phyloP scores from a whole-genome alignment of 306 rosid genomes.

The Dryas alaskensis region DNA sequence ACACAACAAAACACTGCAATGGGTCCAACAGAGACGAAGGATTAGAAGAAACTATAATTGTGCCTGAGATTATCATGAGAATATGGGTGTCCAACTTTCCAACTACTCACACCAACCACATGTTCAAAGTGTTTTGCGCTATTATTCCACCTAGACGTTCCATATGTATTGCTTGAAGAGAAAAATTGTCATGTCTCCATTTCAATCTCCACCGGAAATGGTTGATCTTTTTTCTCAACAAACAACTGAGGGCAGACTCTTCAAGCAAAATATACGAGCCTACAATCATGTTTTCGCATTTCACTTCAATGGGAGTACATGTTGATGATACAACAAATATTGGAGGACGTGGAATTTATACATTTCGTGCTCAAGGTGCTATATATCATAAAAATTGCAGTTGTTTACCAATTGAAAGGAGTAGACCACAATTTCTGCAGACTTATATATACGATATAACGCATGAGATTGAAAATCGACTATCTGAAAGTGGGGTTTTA shows the following conservation, averaged over 20 bases:
- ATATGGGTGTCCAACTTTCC: background rate
- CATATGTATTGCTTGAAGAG: background rate
- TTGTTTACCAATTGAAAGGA: background rate
- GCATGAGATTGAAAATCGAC: background rate
- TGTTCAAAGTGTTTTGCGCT: background rate
- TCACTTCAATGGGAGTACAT: background rate
- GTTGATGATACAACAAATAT: background rate
- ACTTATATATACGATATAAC: background rate
- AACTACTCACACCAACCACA: background rate
- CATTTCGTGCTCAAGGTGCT: slow-evolving; percentile 8
- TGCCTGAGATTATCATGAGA: background rate
- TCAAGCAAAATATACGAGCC: background rate
- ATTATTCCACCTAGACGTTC: background rate
- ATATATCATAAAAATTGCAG: slow-evolving; percentile 1
- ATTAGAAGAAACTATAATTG: background rate
- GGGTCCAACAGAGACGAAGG: background rate
- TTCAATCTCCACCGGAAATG: background rate
- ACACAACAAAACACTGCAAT: background rate
- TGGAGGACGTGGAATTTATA: background rate
- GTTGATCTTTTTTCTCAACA: background rate
- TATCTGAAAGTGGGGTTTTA: background rate
- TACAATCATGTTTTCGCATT: slow-evolving; percentile 1
- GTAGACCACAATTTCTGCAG: background rate
- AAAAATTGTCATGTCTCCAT: background rate
- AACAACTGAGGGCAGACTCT: background rate